Conservation (phyloP, 2,329 filamentous ascomycete species). For the Teratosphaeria destructans region DNA sequence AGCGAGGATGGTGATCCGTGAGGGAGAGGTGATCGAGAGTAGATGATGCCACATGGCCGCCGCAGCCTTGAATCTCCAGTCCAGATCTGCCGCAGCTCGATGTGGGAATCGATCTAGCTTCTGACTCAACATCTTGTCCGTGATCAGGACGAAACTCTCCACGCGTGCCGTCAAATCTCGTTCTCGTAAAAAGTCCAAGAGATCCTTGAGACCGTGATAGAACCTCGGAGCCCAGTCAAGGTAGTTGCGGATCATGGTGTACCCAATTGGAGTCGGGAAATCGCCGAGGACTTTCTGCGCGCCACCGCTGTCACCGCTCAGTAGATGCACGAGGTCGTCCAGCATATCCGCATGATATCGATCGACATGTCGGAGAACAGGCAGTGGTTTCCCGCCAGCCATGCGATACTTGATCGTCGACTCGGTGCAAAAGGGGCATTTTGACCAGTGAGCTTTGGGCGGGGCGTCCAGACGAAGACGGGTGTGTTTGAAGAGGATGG, state of each 20-base stretch:
- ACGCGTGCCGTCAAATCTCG: constrained; percentile 20
- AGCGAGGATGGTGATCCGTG: constrained; percentile 37
- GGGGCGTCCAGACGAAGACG: constrained; percentile 27
- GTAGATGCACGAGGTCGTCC: not conserved
- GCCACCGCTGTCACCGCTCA: not conserved
- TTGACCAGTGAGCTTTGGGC: constrained; percentile 1
- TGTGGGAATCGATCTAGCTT: constrained; percentile 23
- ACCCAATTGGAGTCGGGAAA: not conserved
- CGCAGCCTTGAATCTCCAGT: constrained; percentile 16
- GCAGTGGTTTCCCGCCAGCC: not conserved
- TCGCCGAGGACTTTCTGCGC: not conserved
- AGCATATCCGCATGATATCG: constrained; percentile 5
- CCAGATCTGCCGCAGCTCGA: constrained; percentile 24
- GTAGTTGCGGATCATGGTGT: constrained; percentile 1
- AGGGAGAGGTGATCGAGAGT: constrained; percentile 42
- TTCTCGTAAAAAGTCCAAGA: constrained; percentile 12
- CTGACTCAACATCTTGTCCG: constrained; percentile 12
- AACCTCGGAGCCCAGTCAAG: constrained; percentile 10
- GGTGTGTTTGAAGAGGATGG: constrained; percentile 48
- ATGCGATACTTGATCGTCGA: not conserved
- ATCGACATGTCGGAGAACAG: not conserved
- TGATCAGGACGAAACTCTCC: constrained; percentile 38
- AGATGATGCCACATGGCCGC: constrained; percentile 42
- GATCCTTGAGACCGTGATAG: constrained; percentile 15
- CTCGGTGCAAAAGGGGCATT: constrained; percentile 4